phyloP scores from a whole-genome alignment of 306 rosid genomes.

The Castanospermum australe region DNA sequence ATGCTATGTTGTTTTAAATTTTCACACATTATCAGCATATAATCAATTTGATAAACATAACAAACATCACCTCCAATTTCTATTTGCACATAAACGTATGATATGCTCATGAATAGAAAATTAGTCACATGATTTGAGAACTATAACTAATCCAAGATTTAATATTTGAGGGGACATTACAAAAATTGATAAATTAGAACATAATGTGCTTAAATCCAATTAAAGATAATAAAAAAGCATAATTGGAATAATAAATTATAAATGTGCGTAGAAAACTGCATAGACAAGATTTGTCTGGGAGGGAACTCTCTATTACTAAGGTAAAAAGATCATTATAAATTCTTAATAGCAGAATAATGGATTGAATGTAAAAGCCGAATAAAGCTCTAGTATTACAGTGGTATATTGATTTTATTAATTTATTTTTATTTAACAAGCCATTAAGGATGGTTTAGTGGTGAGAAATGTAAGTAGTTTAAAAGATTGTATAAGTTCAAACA shows the following conservation, averaged over 20 bases:
- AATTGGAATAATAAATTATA: neutral
- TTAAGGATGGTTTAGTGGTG: too few relatives aligned
- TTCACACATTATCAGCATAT: neutral
- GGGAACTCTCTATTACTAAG: neutral
- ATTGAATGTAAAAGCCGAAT: neutral
- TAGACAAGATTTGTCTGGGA: neutral
- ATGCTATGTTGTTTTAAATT: too few relatives aligned
- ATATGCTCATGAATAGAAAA: too few relatives aligned
- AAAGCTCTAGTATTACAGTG: neutral
- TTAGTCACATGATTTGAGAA: too few relatives aligned
- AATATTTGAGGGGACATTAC: neutral
- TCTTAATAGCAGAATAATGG: neutral
- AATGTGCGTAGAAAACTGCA: neutral
- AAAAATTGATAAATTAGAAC: neutral
- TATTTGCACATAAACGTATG: too few relatives aligned
- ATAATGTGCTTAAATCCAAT: neutral
- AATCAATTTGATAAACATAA: neutral
- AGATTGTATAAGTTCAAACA: too few relatives aligned
- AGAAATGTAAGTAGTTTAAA: too few relatives aligned
- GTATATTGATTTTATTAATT: neutral
- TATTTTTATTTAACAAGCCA: neutral
- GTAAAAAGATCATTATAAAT: too few relatives aligned
- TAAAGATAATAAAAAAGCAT: neutral
- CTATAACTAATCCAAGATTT: neutral
- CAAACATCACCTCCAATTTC: neutral